phyloP scores from a whole-genome alignment of 176 grass and related monocot genomes.

The Cenchrus fungigraminus region DNA sequence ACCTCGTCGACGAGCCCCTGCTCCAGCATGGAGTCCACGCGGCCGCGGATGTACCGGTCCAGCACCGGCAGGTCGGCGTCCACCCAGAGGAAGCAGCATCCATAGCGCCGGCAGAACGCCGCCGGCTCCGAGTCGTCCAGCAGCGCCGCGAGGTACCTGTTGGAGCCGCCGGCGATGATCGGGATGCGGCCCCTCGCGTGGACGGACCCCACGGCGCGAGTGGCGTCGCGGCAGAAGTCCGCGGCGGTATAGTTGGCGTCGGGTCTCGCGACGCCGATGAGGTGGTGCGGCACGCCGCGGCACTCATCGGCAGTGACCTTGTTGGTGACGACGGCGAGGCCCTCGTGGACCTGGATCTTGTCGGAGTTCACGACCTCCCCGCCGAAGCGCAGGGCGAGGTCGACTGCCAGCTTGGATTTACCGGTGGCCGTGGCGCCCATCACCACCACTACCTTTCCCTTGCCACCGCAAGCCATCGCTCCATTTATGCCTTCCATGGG shows the following conservation, averaged over 20 bases:
- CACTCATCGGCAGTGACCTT: background rate
- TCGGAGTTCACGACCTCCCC: slow-evolving; percentile 40
- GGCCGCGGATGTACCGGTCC: slow-evolving; percentile 13
- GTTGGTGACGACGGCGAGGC: slow-evolving; percentile 35
- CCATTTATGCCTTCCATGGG: too few relatives aligned
- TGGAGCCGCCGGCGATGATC: slow-evolving; percentile 36
- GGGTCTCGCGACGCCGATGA: slow-evolving; percentile 15
- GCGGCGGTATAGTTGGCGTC: background rate
- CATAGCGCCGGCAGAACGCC: slow-evolving; percentile 6
- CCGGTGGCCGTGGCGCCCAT: slow-evolving; percentile 43
- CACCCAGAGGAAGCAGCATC: slow-evolving; percentile 35
- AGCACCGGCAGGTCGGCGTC: slow-evolving; percentile 9
- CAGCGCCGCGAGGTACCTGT: slow-evolving; percentile 26
- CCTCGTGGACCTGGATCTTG: slow-evolving; percentile 39
- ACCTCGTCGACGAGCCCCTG: slow-evolving; percentile 32
- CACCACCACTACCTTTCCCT: slow-evolving; percentile 19
- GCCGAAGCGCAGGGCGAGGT: slow-evolving; percentile 17
- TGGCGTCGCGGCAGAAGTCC: slow-evolving; percentile 16
- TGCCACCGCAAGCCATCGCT: too few relatives aligned
- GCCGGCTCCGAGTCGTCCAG: slow-evolving; percentile 2
- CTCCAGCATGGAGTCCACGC: slow-evolving; percentile 36
- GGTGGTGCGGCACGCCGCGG: slow-evolving; percentile 37
- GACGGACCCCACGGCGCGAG: background rate
- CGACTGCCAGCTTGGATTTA: slow-evolving; percentile 35
- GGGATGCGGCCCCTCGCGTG: slow-evolving; percentile 16